phyloP scores from a whole-genome alignment of 2,329 filamentous ascomycete species.

The Fusarium irregulare region DNA sequence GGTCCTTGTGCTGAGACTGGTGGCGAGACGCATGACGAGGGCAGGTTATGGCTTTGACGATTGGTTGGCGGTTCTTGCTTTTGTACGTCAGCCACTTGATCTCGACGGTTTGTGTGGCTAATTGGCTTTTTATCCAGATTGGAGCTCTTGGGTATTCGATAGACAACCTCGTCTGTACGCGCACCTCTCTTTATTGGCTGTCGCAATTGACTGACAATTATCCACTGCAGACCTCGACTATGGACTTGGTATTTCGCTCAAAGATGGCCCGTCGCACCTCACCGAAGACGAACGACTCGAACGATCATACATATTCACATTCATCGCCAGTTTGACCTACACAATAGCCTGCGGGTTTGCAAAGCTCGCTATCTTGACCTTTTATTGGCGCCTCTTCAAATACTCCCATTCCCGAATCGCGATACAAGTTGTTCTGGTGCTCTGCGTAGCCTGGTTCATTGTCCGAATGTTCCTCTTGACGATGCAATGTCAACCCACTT shows the following conservation, averaged over 20 bases:
- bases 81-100: conserved; percentile 12
- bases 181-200: fast-evolving
- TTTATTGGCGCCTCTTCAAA: conserved; percentile 48
- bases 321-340: conserved; percentile 43
- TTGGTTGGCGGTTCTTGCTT: conserved; percentile 33
- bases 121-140: neutral
- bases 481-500: conserved; percentile 50
- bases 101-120: neutral
- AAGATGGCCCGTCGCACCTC: conserved; percentile 17
- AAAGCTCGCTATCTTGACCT: conserved; percentile 45
- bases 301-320: conserved; percentile 38
- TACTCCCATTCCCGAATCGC: conserved; percentile 43
- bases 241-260: conserved; percentile 24
- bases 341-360: conserved; percentile 40
- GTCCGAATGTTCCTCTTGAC: conserved; percentile 47
- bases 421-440: conserved; percentile 40
- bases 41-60: conserved; percentile 37
- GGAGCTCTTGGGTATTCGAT: conserved; percentile 21
- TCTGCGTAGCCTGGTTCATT: conserved; percentile 42
- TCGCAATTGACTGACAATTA: fast-evolving
- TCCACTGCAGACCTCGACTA: neutral
- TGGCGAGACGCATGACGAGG: conserved; percentile 32
- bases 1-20: conserved; percentile 29
- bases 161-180: conserved; percentile 22
- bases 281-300: conserved; percentile 14